A percentile compares a stretch with the other conserved stretches of the same genome.
These are phyloP conservation scores for Aspergillus ostianus DNA, from an alignment of 495 filamentous ascomycete species.

Conservation along the genomic window DNA sequence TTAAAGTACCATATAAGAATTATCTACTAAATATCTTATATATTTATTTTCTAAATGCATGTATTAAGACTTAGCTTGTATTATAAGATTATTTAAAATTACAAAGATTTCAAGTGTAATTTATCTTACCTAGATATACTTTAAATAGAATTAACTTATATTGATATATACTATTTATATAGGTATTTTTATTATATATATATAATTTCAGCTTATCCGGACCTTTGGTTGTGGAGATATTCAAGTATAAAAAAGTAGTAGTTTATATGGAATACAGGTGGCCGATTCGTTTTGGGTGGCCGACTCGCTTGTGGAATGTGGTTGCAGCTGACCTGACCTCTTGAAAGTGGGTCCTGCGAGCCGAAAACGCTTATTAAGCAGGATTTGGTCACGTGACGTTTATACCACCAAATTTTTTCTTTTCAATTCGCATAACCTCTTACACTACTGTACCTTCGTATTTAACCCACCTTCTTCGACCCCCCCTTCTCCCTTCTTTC, in stretches of 20 bases:
- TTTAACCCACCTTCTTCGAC: too few species aligned
- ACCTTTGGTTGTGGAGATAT: neutral
- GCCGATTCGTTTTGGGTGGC: neutral
- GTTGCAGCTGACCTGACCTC: too few species aligned
- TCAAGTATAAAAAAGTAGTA: too few species aligned
- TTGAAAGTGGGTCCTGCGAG: too few species aligned
- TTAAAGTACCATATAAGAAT: neutral
- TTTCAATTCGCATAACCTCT: too few species aligned
- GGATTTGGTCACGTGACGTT: too few species aligned
- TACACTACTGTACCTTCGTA: too few species aligned
- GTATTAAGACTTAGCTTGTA: neutral
- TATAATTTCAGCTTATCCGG: neutral
- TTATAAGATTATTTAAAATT: too few species aligned
- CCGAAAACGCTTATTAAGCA: too few species aligned
- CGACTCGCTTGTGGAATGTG: neutral
- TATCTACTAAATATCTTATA: neutral
- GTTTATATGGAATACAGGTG: too few species aligned
- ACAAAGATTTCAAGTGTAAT: neutral
- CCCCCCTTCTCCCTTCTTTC: too few species aligned
- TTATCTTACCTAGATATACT: neutral
- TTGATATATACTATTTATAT: neutral
- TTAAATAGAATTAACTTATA: neutral
- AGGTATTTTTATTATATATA: constrained; percentile 1
- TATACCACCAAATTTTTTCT: too few species aligned
- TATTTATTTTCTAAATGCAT: neutral